These are phyloP conservation scores for Fusarium beomiforme DNA, from an alignment of 2,329 filamentous ascomycete genomes.

Conservation along the genomic window DNA sequence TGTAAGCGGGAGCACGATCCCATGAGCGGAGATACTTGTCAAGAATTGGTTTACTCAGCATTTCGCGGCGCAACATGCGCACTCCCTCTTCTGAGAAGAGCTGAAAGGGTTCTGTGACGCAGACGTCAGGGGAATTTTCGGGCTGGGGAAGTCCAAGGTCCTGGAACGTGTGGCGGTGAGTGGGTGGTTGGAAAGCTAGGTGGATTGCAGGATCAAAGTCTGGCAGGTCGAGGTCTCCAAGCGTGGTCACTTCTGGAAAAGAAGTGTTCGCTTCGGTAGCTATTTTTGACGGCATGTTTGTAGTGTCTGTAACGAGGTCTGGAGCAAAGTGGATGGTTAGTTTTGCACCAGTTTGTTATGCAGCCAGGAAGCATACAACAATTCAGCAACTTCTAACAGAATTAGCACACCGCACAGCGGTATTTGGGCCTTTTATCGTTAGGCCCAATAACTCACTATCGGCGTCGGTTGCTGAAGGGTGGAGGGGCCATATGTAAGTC, in stretches of 20 bases:
- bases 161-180: background rate
- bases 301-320: too few relatives aligned
- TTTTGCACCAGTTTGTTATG: background rate
- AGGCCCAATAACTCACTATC: background rate
- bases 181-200: background rate
- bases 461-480: background rate
- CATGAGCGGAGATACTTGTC: background rate
- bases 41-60: background rate
- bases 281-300: background rate
- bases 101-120: background rate
- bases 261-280: background rate
- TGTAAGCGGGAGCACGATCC: background rate
- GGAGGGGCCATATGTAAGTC: background rate
- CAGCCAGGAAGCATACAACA: fast-evolving
- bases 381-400: too few relatives aligned
- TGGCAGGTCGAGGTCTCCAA: background rate
- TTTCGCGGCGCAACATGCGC: background rate
- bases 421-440: background rate
- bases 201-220: background rate
- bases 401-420: background rate
- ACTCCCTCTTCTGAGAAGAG: background rate
- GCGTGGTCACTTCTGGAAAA: background rate
- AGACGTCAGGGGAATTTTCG: background rate
- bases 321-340: too few relatives aligned
- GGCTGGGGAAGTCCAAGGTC: background rate